Evolutionary conservation across 2,329 filamentous ascomycete species (phyloP).

Genomic region (Neofusicoccum sp.): DNA sequence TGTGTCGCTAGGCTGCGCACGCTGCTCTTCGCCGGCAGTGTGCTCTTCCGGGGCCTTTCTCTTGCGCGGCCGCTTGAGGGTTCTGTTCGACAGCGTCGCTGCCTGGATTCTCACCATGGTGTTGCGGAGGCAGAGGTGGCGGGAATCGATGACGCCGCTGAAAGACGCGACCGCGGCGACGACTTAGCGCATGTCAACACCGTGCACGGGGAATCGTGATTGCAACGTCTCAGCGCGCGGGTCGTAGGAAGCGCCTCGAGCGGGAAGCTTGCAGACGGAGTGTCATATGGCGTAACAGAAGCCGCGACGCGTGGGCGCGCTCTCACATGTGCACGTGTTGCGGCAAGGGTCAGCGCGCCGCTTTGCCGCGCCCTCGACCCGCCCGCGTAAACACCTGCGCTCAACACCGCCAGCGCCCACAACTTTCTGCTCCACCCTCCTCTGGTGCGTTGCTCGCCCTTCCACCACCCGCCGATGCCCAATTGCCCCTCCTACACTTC

Average conservation of each 20-base stretch:
- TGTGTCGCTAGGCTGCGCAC: slow-evolving; percentile 21
- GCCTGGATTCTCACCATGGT: slow-evolving; percentile 46
- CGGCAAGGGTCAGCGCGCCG: slow-evolving; percentile 5
- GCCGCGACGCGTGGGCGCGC: not conserved
- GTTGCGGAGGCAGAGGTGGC: not conserved
- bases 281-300: not conserved
- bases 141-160: slow-evolving; percentile 1
- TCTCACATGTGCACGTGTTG: slow-evolving; percentile 6
- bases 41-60: slow-evolving; percentile 31
- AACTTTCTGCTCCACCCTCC: not conserved
- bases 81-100: slow-evolving; percentile 48
- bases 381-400: slow-evolving; percentile 1
- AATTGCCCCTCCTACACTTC: not conserved
- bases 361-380: not conserved
- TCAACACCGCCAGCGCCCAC: not conserved
- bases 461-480: not conserved
- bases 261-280: too few species aligned
- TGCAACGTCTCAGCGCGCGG: not conserved
- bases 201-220: not conserved
- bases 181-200: not conserved
- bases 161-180: slow-evolving; percentile 13
- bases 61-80: slow-evolving; percentile 50
- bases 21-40: slow-evolving; percentile 22
- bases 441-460: not conserved
- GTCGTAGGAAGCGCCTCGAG: too few species aligned